A percentile compares a stretch with the other conserved stretches of the same genome.
Evolutionary conservation across 2,329 filamentous ascomycete species (phyloP).

Genomic region (Lizonia empirigonia): DNA sequence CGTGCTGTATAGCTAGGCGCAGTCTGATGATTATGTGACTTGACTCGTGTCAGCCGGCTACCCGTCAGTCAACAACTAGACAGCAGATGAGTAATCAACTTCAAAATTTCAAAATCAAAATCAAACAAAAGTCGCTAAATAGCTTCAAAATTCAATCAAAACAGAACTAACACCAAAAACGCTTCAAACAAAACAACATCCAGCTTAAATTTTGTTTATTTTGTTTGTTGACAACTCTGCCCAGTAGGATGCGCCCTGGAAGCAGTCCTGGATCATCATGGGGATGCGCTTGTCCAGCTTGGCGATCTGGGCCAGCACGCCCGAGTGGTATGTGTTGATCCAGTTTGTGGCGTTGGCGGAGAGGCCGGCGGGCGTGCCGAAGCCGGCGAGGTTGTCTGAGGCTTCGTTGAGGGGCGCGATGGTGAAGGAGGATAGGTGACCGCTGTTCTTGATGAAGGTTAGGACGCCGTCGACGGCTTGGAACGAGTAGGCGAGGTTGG

Average conservation of each 20-base stretch:
- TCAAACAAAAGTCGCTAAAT: too few relatives aligned
- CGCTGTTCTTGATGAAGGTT: constrained; percentile 38
- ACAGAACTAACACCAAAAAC: too few relatives aligned
- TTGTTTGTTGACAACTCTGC: too few relatives aligned
- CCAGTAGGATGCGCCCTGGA: constrained; percentile 24
- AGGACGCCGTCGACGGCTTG: constrained; percentile 39
- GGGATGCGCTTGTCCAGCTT: constrained; percentile 19
- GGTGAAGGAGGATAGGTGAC: constrained; percentile 37
- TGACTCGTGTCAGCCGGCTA: too few relatives aligned
- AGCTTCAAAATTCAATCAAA: too few relatives aligned
- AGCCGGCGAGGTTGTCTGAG: constrained; percentile 38
- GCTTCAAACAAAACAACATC: too few relatives aligned
- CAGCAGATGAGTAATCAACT: too few relatives aligned
- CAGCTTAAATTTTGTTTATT: too few relatives aligned
- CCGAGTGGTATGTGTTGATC: constrained; percentile 40
- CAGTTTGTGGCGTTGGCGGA: constrained; percentile 36
- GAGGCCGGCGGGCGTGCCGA: constrained; percentile 39
- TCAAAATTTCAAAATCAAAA: too few relatives aligned
- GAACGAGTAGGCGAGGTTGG: constrained; percentile 42
- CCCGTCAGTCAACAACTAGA: too few relatives aligned
- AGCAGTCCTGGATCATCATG: constrained; percentile 22
- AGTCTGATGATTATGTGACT: too few relatives aligned
- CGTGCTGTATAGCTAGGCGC: too few relatives aligned
- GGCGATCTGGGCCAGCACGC: constrained; percentile 21
- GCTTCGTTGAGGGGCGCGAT: constrained; percentile 48